Conservation (phyloP, 2,329 filamentous ascomycete genomes). For the Aphanoascus verrucosus region DNA sequence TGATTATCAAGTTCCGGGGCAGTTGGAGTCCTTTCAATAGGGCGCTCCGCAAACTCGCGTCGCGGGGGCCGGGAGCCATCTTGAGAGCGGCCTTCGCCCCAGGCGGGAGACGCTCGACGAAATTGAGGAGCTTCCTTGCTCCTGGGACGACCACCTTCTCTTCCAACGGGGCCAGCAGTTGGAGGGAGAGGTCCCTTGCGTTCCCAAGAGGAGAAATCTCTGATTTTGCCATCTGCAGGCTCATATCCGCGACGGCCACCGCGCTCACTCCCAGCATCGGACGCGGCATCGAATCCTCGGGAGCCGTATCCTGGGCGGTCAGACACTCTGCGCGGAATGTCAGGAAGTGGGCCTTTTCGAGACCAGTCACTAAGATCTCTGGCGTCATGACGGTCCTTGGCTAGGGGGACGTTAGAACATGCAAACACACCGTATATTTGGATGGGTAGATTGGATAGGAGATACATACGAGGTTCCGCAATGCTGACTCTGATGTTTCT, state of each 20-base stretch:
- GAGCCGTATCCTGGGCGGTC: slow-evolving; percentile 46
- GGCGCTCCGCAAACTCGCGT: slow-evolving; percentile 62
- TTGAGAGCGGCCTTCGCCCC: slow-evolving; percentile 59
- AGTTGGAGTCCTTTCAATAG: slow-evolving; percentile 61
- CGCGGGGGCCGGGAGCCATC: slow-evolving; percentile 71
- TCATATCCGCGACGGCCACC: slow-evolving; percentile 57
- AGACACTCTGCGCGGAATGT: slow-evolving; percentile 52
- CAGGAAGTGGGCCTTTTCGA: slow-evolving; percentile 78
- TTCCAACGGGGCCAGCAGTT: slow-evolving; percentile 38
- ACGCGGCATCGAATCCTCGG: slow-evolving; percentile 45
- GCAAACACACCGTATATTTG: neutral
- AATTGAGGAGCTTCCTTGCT: slow-evolving; percentile 52
- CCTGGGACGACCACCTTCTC: slow-evolving; percentile 47
- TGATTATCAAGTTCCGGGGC: slow-evolving; percentile 87
- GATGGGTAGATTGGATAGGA: slow-evolving; percentile 4
- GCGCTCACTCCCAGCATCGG: slow-evolving; percentile 52
- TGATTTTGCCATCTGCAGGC: slow-evolving; percentile 59
- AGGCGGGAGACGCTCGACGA: slow-evolving; percentile 59
- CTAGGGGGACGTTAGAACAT: slow-evolving; percentile 37
- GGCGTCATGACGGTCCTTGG: slow-evolving; percentile 72
- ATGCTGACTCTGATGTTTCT: slow-evolving; percentile 88
- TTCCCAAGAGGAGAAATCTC: slow-evolving; percentile 86
- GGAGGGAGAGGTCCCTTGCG: slow-evolving; percentile 85
- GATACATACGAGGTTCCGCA: slow-evolving; percentile 83
- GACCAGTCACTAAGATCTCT: slow-evolving; percentile 86